These are phyloP conservation scores for Amylocarpus encephaloides DNA, from an alignment of 2,329 filamentous ascomycete species.

Conservation along the genomic window DNA sequence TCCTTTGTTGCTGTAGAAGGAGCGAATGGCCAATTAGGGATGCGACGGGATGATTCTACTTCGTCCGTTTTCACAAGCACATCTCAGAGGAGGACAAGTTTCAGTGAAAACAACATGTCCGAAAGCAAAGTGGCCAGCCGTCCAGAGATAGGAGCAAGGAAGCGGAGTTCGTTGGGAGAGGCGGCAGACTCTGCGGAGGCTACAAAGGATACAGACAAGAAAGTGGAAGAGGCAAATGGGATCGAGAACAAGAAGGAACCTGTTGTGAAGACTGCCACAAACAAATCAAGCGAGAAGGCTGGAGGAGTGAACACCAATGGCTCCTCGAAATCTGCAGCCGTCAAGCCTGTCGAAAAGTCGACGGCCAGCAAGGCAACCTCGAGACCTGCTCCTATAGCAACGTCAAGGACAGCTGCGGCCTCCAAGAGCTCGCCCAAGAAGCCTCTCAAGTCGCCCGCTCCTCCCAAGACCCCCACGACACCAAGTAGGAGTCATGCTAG, in stretches of 20 bases:
- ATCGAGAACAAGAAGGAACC: conserved; percentile 14
- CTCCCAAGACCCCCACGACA: conserved; percentile 36
- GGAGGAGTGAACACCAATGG: conserved; percentile 9
- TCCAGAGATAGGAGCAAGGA: conserved; percentile 22
- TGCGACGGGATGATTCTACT: conserved; percentile 34
- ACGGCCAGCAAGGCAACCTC: conserved; percentile 10
- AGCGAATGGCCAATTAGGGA: conserved; percentile 36
- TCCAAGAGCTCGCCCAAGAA: conserved; percentile 30
- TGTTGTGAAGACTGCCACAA: conserved; percentile 7
- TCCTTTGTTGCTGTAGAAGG: conserved; percentile 67
- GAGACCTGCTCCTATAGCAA: conserved; percentile 24
- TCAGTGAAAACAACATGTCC: conserved; percentile 22
- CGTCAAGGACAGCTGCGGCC: conserved; percentile 16
- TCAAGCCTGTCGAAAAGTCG: conserved; percentile 12
- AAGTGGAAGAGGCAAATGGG: conserved; percentile 13
- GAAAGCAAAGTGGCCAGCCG: conserved; percentile 24
- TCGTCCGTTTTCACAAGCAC: conserved; percentile 25
- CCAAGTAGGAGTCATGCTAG: conserved; percentile 24
- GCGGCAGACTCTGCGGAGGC: conserved; percentile 28
- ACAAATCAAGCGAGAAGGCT: conserved; percentile 7
- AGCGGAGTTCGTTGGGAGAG: conserved; percentile 21
- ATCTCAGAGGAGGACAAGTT: conserved; percentile 25
- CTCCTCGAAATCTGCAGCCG: conserved; percentile 6
- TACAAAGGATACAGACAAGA: conserved; percentile 15
- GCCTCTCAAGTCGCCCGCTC: conserved; percentile 27